Evolutionary conservation across 2,329 filamentous ascomycete genomes (phyloP).

Genomic region (Ophiocordyceps polyrhachis-furcata): DNA sequence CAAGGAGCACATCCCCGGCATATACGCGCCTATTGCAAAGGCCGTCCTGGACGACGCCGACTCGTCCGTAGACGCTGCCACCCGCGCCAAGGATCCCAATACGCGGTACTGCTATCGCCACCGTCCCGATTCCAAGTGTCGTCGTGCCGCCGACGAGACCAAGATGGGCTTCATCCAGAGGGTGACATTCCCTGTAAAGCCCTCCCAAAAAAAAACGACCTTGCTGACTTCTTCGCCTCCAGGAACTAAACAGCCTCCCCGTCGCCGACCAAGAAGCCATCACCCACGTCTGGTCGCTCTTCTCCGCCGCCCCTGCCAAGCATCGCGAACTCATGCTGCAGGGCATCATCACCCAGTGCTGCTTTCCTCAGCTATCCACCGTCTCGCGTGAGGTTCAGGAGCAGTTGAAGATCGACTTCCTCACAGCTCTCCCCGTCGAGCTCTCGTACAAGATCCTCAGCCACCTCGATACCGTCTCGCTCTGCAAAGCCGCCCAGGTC

Average conservation of each 20-base stretch:
- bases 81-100: conserved; percentile 39
- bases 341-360: conserved; percentile 89
- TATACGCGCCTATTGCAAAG: conserved; percentile 67
- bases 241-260: conserved; percentile 70
- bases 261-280: conserved; percentile 85
- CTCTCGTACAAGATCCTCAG: conserved; percentile 86
- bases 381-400: conserved; percentile 82
- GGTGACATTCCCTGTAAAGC: conserved; percentile 27
- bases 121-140: conserved; percentile 81
- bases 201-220: not conserved
- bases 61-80: conserved; percentile 4
- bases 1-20: conserved; percentile 70
- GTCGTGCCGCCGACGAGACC: conserved; percentile 78
- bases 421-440: conserved; percentile 74
- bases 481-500: conserved; percentile 92
- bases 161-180: conserved; percentile 92
- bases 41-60: conserved; percentile 17
- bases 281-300: conserved; percentile 92
- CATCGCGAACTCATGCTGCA: conserved; percentile 93
- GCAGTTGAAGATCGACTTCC: conserved; percentile 93
- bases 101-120: conserved; percentile 95
- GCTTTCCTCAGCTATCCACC: conserved; percentile 89
- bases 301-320: conserved; percentile 85
- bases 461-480: conserved; percentile 78
- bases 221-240: not conserved